Evolutionary conservation across 2,329 filamentous ascomycete species (phyloP).

Genomic region (Aspergillus niger): DNA sequence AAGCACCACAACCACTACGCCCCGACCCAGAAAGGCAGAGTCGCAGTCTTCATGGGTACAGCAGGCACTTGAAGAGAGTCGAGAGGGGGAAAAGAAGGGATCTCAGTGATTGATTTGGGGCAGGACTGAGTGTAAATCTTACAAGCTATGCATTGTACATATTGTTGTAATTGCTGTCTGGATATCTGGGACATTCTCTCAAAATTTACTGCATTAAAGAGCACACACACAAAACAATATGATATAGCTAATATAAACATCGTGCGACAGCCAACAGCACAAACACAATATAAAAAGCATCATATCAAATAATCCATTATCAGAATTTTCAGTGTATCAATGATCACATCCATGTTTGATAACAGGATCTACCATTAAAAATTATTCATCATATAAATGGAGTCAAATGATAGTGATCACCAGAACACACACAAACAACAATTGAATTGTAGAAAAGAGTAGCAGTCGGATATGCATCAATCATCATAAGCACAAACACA

Average conservation of each 20-base stretch:
- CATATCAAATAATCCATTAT: constrained; percentile 24
- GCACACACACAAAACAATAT: neutral
- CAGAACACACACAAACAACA: neutral
- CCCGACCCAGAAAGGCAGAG: constrained; percentile 44
- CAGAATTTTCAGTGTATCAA: constrained; percentile 47
- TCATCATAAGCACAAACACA: neutral
- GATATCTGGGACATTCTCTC: neutral
- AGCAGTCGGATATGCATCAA: neutral
- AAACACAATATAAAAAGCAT: neutral
- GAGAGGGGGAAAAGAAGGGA: constrained; percentile 19
- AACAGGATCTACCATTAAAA: constrained; percentile 35
- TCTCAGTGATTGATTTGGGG: neutral
- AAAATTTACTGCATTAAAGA: neutral
- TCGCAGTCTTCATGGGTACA: constrained; percentile 33
- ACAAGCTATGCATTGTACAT: neutral
- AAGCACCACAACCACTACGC: constrained; percentile 20
- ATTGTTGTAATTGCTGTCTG: neutral
- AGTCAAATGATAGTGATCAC: neutral
- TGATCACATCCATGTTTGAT: constrained; percentile 38
- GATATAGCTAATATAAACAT: too few relatives aligned
- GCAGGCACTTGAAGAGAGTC: constrained; percentile 35
- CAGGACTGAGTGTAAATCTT: neutral
- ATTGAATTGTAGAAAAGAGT: neutral
- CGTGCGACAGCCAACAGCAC: neutral
- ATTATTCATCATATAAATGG: constrained; percentile 37